Evolutionary conservation across 2,329 filamentous ascomycete genomes (phyloP).

Genomic region (Rutstroemia sp.): DNA sequence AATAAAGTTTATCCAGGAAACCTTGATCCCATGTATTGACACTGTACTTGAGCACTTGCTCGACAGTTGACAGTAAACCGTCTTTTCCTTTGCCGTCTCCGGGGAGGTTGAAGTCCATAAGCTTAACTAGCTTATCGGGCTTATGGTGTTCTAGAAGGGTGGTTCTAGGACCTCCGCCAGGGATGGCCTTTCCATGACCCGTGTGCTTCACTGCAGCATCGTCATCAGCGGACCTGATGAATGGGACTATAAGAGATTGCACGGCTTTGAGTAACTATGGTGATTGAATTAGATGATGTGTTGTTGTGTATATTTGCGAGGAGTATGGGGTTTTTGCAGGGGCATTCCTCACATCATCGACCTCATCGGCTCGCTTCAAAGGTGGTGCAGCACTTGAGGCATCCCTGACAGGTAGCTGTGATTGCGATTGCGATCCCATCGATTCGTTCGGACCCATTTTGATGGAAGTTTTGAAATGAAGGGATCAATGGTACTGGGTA

Average conservation of each 20-base stretch:
- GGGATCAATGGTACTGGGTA: background rate
- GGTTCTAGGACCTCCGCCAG: slow-evolving; percentile 38
- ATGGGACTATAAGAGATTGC: slow-evolving; percentile 60
- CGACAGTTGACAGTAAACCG: slow-evolving; percentile 64
- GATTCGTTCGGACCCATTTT: background rate
- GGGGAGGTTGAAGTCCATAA: slow-evolving; percentile 53
- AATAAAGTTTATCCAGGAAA: slow-evolving; percentile 92
- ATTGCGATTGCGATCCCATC: background rate
- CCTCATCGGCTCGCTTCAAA: slow-evolving; percentile 36
- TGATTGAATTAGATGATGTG: slow-evolving; percentile 8
- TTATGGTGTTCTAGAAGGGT: slow-evolving; percentile 56
- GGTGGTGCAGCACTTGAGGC: background rate
- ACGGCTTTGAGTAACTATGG: slow-evolving; percentile 61
- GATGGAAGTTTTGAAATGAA: background rate
- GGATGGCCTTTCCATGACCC: slow-evolving; percentile 40
- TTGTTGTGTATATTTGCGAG: background rate
- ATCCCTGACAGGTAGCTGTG: slow-evolving; percentile 11
- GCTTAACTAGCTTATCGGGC: slow-evolving; percentile 48
- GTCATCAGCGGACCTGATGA: slow-evolving; percentile 63
- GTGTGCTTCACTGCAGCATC: slow-evolving; percentile 46
- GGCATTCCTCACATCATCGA: slow-evolving; percentile 37
- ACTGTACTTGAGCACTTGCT: slow-evolving; percentile 70
- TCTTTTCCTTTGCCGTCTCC: slow-evolving; percentile 55
- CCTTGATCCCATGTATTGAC: slow-evolving; percentile 99
- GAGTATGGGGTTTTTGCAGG: background rate